These are phyloP conservation scores for Amanita subjunquillea DNA, from an alignment of 768 basidiomycete species.

Conservation along the genomic window DNA sequence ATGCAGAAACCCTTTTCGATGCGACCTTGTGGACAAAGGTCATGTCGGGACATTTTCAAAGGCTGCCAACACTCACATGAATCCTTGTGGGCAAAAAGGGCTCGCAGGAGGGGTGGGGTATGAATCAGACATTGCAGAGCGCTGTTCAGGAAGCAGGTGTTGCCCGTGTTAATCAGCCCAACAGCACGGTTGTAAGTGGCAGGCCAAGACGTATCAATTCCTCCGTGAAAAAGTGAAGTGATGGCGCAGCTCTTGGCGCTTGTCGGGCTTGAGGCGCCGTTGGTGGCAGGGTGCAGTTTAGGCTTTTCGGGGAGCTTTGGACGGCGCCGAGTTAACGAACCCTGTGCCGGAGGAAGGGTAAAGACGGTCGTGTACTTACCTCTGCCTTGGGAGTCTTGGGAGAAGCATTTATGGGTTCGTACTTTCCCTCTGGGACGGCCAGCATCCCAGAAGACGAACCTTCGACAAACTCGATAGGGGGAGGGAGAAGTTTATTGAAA, in stretches of 20 bases:
- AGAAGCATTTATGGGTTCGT: constrained; percentile 70
- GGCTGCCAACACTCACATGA: constrained; percentile 42
- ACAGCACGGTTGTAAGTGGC: constrained; percentile 31
- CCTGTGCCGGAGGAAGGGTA: not conserved
- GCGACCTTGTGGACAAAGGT: constrained; percentile 21
- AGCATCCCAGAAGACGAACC: constrained; percentile 73
- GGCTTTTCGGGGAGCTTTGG: constrained; percentile 12
- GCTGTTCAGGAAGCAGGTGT: constrained; percentile 95
- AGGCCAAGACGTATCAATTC: constrained; percentile 61
- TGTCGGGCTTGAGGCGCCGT: constrained; percentile 12
- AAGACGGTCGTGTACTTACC: constrained; percentile 24
- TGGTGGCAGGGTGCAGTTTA: constrained; percentile 10
- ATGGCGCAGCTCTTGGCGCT: constrained; percentile 19
- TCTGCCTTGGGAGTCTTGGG: constrained; percentile 41
- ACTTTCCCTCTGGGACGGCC: constrained; percentile 64
- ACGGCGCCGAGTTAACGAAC: not conserved
- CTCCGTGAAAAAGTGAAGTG: constrained; percentile 35
- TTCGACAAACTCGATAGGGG: constrained; percentile 77
- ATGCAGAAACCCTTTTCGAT: constrained; percentile 64
- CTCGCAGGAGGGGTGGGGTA: constrained; percentile 74
- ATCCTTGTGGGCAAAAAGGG: constrained; percentile 44
- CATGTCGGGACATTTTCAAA: not conserved
- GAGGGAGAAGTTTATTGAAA: constrained; percentile 70
- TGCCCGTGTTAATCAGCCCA: constrained; percentile 80
- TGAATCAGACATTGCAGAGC: constrained; percentile 89